phyloP scores from a whole-genome alignment of 1,284 basidiomycete species.

The Albatrellus sp. region DNA sequence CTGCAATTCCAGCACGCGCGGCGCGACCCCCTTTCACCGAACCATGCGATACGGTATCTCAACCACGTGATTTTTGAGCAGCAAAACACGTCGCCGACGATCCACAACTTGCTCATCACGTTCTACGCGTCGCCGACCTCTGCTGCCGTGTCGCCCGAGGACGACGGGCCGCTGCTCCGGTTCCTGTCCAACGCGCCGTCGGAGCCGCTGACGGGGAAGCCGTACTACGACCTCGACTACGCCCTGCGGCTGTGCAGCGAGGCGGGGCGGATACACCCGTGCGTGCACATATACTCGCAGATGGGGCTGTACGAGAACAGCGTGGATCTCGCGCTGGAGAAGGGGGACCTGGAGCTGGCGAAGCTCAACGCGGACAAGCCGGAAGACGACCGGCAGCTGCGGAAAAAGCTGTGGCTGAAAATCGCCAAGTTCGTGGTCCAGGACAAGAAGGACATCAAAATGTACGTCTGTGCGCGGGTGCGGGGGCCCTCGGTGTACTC shows the following conservation, averaged over 20 bases:
- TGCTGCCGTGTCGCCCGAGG: constrained; percentile 25
- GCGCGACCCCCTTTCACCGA: constrained; percentile 57
- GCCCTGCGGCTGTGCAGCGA: constrained; percentile 86
- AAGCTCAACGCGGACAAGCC: constrained; percentile 91
- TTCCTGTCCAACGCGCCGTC: constrained; percentile 81
- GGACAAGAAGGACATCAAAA: constrained; percentile 94
- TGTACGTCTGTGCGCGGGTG: constrained; percentile 40
- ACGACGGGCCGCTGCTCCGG: constrained; percentile 73
- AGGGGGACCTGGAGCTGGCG: constrained; percentile 87
- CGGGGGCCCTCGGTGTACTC: too few species aligned
- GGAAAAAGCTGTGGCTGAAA: constrained; percentile 96
- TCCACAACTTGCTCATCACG: constrained; percentile 91
- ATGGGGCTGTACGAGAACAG: constrained; percentile 96
- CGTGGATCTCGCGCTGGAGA: constrained; percentile 89
- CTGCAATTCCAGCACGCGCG: constrained; percentile 67
- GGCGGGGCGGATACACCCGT: constrained; percentile 74
- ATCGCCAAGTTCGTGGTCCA: constrained; percentile 96
- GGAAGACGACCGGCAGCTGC: constrained; percentile 74
- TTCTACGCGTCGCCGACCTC: constrained; percentile 55
- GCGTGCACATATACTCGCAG: constrained; percentile 94
- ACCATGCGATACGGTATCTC: constrained; percentile 85
- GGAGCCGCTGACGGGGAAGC: constrained; percentile 73
- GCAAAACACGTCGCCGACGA: constrained; percentile 70
- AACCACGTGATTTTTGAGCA: constrained; percentile 74
- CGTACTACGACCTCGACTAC: constrained; percentile 96